Evolutionary conservation across 2,329 filamentous ascomycete genomes (phyloP), one percentile per base, ranked within the genome.

Genomic region (Arthrobotrys sinensis): DNA sequence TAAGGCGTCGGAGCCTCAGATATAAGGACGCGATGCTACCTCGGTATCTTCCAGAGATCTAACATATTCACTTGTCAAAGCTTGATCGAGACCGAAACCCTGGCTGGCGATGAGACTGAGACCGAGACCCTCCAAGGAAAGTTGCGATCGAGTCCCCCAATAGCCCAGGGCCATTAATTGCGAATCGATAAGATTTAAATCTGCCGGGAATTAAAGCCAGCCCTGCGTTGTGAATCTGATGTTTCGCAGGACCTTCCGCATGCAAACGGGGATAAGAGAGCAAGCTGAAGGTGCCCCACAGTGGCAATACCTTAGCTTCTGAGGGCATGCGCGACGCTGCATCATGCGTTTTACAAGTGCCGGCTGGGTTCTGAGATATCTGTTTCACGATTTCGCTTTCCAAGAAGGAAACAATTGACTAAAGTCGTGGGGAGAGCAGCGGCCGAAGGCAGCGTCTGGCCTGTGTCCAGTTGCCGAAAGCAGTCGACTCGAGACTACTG

Each of bases 161-260:
- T 24, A 40, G 10, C 38, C 19, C 34, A 55, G 52, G 52, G 21
- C 21, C 3, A 62, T n/a, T 45, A 34, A 43, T 34, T 38, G 48
- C 62, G 63, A 75, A 75, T 34, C 40, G 52, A 65, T 55, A 19
- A 57, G 46, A 57, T 65, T 53, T 63, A 50, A 34, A 52, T 50
- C 53, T 60, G 10, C 53, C 40, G n/a, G 32, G 50, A 24, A 43
- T 21, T 38, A 45, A 45, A 52, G 14, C 34, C 57, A 16, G 24
- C 40, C 32, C 19, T 65, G 60, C 19, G 60, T 65, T 63, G 68
- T 53, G 24, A 48, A 57, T n/a, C 32, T 66, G 45, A 62, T 52
- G 63, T 48, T 75, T 75, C 70, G 62, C 62, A 75, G 65, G 55
- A 63, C 70, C 70, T 78, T 78, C 75, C 75, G 75, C 62, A 71